Base-by-base conservation (phyloP, 2,329 filamentous ascomycete genomes). In the Xylariaceae sp. region DNA sequence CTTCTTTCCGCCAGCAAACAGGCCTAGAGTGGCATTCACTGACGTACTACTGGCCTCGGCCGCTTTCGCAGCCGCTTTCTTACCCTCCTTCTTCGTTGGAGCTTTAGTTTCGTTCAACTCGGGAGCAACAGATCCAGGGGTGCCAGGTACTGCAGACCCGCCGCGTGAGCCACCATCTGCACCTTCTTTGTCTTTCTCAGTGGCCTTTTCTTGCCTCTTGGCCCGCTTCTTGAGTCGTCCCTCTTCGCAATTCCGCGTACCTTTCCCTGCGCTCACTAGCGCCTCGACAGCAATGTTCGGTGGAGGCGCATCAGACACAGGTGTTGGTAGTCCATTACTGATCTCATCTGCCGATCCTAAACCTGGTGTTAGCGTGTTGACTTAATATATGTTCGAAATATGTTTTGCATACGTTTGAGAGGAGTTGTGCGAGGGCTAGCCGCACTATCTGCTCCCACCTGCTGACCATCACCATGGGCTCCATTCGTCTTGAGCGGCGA, bases 21-120 rank as follows among this genome's bases (percentile, higher is more conserved):
- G 78, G 48, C 80, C 82, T 41, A 87, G 87, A 0, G 90, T 95
- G 41, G 81, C 75, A 60, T 96, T 95, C 19, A 91, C 89, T 17
- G 83, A 81, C 50, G 91, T 89, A 50, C 84, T 86, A 51, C 83
- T 86, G 44, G 85, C 85, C 57, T 94, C 88, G 0, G 81, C 85
- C 17, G 83, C 78, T 53, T 86, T 87, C 3, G 73, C 71, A 45
- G 88, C 83, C n/a, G 81, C 78, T 63, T 84, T 88, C 59, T 85
- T 80, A 46, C 73, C 74, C 62, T 95, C 89, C 67, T 96, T 96
- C 73, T 96, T 96, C 4, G 85, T 86, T 38, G 87, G 74, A 3
- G 81, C 74, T 62, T 89, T 91, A 50, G 42, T 19, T 9, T 62
- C 60, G 19, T 79, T 74, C 1, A 70, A 61, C 40, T 85, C 83